These are phyloP conservation scores for Xylaria nigripes DNA, from an alignment of 495 filamentous ascomycete species.

Conservation along the genomic window DNA sequence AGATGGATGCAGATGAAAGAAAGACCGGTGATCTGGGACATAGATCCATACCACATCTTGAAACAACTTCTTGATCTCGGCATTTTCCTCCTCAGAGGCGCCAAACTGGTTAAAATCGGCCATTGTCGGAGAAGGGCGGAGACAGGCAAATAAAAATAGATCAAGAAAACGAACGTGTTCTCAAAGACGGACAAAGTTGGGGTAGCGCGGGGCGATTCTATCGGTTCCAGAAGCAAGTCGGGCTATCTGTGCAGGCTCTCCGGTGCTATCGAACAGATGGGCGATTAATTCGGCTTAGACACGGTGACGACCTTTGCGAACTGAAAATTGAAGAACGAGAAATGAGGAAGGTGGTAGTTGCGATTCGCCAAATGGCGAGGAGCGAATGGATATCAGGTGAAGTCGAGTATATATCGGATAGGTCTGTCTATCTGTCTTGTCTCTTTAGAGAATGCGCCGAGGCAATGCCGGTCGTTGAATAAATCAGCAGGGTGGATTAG, in stretches of 20 bases:
- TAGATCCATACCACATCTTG: conserved; percentile 60
- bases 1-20: conserved; percentile 3
- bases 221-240: background rate
- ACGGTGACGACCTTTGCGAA: background rate
- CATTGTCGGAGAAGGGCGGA: conserved; percentile 20
- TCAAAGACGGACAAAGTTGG: background rate
- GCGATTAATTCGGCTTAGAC: background rate
- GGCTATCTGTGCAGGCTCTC: background rate
- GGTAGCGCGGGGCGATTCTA: background rate
- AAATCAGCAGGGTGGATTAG: background rate
- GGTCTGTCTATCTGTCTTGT: background rate
- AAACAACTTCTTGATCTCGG: conserved; percentile 71
- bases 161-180: background rate
- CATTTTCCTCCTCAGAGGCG: conserved; percentile 76
- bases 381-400: background rate
- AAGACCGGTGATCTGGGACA: background rate
- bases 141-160: background rate
- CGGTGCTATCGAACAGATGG: background rate
- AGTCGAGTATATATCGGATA: background rate
- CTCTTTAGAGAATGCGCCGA: background rate
- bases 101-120: conserved; percentile 52
- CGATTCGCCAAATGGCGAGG: background rate
- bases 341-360: background rate
- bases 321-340: background rate
- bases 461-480: background rate